A percentile compares a stretch with the other conserved stretches of the same genome.
phyloP scores from a whole-genome alignment of 345 rosid genomes.

The Brassica napus region Da-Ae NC_063442.1:9775001-9775500 shows the following conservation, averaged over 20 bases:
- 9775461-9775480: background rate
- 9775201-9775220: background rate
- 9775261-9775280: background rate
- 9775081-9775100: background rate
- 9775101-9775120: no score
- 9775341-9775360: background rate
- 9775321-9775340: background rate
- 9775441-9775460: background rate
- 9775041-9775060: background rate
- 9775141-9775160: no score
- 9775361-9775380: background rate
- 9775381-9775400: background rate
- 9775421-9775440: background rate
- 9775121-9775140: no score
- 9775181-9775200: background rate
- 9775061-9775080: no score
- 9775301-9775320: background rate
- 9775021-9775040: background rate
- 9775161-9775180: no score
- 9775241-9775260: background rate
- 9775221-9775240: background rate
- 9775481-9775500: background rate
- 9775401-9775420: background rate
- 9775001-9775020: background rate
- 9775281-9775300: background rate